These are phyloP conservation scores for Flaveria floridana DNA, from an alignment of 140 eudicot genomes.

Conservation along the genomic window DNA sequence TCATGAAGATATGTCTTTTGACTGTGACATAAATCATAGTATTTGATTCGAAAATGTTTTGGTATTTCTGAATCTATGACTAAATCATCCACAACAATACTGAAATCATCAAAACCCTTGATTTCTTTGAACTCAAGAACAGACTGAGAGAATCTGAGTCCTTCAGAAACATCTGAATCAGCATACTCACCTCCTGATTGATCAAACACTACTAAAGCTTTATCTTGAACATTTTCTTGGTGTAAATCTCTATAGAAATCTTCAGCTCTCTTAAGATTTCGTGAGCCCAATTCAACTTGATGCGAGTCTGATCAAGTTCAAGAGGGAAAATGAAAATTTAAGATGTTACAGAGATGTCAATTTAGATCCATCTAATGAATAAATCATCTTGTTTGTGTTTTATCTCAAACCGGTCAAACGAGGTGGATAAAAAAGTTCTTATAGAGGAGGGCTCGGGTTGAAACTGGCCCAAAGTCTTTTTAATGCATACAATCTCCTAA, in stretches of 20 bases:
- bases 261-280: conserved; percentile 15
- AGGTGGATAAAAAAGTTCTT: background rate
- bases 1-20: conserved; percentile 61
- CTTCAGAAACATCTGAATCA: conserved; percentile 37
- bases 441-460: background rate
- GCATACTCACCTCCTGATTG: conserved; percentile 30
- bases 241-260: conserved; percentile 8
- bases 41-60: conserved; percentile 44
- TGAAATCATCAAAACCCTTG: conserved; percentile 47
- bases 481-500: background rate
- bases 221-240: conserved; percentile 28
- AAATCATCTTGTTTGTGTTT: background rate
- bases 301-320: conserved; percentile 22
- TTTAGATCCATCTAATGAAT: background rate
- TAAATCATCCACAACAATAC: conserved; percentile 52
- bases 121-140: conserved; percentile 43
- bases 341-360: background rate
- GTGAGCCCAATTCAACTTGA: background rate
- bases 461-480: background rate
- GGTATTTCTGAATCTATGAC: conserved; percentile 65
- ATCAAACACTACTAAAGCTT: conserved; percentile 27
- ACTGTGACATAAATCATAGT: conserved; percentile 61
- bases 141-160: conserved; percentile 52
- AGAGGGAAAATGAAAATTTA: background rate
- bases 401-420: background rate